phyloP scores from a whole-genome alignment of 106 monocot species.

The Dendrobium chrysotoxum region DNA sequence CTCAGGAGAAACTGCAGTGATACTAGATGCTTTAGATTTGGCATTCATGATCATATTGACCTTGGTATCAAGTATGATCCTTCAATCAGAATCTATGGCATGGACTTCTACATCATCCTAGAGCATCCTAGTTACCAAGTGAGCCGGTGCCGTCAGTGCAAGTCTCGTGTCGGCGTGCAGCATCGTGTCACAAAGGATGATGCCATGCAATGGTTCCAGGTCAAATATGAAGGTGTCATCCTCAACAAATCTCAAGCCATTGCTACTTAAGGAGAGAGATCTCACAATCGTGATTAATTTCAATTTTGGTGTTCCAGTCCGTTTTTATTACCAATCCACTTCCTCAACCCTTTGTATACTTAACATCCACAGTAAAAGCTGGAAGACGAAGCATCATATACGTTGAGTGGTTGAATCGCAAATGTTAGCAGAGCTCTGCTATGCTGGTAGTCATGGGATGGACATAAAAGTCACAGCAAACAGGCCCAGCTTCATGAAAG shows the following conservation, averaged over 20 bases:
- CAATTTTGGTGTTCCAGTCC: too few species aligned
- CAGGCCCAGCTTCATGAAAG: too few species aligned
- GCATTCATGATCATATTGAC: slow-evolving; percentile 70
- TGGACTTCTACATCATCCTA: slow-evolving; percentile 59
- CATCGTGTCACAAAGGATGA: slow-evolving; percentile 65
- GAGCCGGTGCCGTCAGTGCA: slow-evolving; percentile 45
- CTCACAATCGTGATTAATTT: too few species aligned
- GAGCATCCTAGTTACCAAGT: slow-evolving; percentile 56
- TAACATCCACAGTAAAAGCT: too few species aligned
- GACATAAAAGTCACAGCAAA: too few species aligned
- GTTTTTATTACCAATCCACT: too few species aligned
- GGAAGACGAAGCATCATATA: too few species aligned
- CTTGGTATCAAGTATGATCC: slow-evolving; percentile 56
- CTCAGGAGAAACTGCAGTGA: slow-evolving; percentile 62
- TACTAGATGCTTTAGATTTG: slow-evolving; percentile 66
- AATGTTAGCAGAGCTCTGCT: too few species aligned
- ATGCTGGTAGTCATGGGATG: too few species aligned
- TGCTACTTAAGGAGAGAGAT: too few species aligned
- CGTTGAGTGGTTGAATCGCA: too few species aligned
- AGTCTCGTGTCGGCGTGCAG: slow-evolving; percentile 51
- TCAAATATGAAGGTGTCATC: slow-evolving; percentile 73
- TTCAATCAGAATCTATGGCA: slow-evolving; percentile 60
- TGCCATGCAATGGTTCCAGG: slow-evolving; percentile 83
- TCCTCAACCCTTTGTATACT: too few species aligned
- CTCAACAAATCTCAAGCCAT: slow-evolving; percentile 57